These are phyloP conservation scores for Alternaria incomplexa DNA, from an alignment of 2,329 filamentous ascomycete genomes.

Conservation along the genomic window DNA sequence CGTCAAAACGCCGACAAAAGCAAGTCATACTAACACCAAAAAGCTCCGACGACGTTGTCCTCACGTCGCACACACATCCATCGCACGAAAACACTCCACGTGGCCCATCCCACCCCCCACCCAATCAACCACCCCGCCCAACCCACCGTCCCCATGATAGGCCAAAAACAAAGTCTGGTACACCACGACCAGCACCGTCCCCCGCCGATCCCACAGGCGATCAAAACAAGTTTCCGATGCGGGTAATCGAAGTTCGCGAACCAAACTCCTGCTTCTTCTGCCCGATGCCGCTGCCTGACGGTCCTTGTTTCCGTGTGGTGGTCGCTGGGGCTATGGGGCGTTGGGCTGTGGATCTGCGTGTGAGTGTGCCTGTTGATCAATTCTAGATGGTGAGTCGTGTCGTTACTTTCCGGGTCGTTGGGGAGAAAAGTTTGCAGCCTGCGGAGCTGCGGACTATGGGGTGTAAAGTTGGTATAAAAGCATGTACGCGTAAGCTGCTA, in stretches of 20 bases:
- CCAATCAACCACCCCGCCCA: background rate
- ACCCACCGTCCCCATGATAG: background rate
- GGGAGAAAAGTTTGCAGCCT: background rate
- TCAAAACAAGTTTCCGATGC: background rate
- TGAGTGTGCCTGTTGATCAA: background rate
- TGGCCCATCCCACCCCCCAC: background rate
- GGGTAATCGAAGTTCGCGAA: constrained; percentile 1
- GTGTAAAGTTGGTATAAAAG: background rate
- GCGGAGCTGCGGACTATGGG: background rate
- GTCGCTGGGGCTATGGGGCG: background rate
- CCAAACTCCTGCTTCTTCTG: background rate
- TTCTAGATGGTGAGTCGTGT: background rate
- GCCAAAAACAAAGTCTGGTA: background rate
- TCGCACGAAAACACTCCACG: background rate
- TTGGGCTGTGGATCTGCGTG: background rate
- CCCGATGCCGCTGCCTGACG: background rate
- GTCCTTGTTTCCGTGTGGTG: background rate
- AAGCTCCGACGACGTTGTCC: background rate
- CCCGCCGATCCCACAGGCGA: background rate
- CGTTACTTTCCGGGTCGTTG: background rate
- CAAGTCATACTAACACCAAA: background rate
- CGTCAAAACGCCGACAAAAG: background rate
- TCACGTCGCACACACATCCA: background rate
- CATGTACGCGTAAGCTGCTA: background rate
- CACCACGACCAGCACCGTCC: background rate